These are phyloP conservation scores for Allium fistulosum DNA, from an alignment of 106 monocot species.

Conservation along the genomic window DNA sequence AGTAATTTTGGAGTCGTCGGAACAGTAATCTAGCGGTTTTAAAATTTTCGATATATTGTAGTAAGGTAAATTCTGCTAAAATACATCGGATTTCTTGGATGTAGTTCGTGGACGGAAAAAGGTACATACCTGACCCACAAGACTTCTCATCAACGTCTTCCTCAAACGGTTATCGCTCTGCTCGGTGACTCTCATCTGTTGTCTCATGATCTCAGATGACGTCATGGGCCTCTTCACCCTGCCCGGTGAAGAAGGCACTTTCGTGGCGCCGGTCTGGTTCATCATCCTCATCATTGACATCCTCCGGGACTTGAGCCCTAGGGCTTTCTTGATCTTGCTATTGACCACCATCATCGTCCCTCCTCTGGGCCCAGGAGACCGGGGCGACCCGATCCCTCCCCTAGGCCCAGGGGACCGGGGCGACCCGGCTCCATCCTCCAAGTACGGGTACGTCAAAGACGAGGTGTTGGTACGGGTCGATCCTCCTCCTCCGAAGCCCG, in stretches of 20 bases:
- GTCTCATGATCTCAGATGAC: slow-evolving; percentile 69
- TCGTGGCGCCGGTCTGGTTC: slow-evolving; percentile 7
- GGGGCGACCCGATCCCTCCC: not conserved
- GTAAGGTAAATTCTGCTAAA: too few relatives aligned
- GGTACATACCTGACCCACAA: slow-evolving; percentile 49
- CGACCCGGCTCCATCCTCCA: not conserved
- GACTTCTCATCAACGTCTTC: slow-evolving; percentile 55
- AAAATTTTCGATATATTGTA: too few relatives aligned
- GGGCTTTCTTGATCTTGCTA: slow-evolving; percentile 37
- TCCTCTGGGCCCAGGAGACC: slow-evolving; percentile 11
- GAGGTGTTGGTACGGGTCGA: not conserved
- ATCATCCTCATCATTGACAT: slow-evolving; percentile 25
- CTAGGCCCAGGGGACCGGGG: slow-evolving; percentile 3
- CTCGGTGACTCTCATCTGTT: slow-evolving; percentile 58
- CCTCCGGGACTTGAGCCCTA: slow-evolving; percentile 45
- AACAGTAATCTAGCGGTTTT: too few relatives aligned
- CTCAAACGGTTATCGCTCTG: slow-evolving; percentile 46
- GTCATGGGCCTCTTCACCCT: slow-evolving; percentile 56
- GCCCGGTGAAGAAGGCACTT: slow-evolving; percentile 15
- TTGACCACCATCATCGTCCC: slow-evolving; percentile 33
- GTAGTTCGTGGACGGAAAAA: too few relatives aligned
- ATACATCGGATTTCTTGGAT: too few relatives aligned
- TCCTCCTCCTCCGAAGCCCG: slow-evolving; percentile 29
- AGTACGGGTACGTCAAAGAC: not conserved
- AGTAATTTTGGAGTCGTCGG: too few relatives aligned